Evolutionary conservation across 2,329 filamentous ascomycete genomes (phyloP).

Genomic region (Aspergillus oerlinghausenensis): DNA sequence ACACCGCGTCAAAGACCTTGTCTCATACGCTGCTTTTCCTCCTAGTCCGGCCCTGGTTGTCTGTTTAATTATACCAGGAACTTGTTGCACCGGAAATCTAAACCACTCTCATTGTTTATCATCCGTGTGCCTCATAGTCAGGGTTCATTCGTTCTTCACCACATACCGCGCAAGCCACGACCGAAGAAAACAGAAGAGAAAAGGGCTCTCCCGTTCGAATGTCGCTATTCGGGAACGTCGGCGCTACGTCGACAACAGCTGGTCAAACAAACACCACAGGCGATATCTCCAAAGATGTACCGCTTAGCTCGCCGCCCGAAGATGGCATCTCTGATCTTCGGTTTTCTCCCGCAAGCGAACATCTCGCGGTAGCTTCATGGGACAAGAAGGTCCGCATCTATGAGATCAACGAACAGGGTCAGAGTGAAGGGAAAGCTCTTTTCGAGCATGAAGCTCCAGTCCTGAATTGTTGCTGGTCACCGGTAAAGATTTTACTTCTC

Average conservation of each 20-base stretch:
- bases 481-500: constrained; percentile 52
- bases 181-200: constrained; percentile 6
- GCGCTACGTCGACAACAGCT: constrained; percentile 48
- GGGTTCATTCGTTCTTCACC: not conserved
- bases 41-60: not conserved
- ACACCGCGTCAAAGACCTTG: not conserved
- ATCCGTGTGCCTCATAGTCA: not conserved
- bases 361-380: constrained; percentile 89
- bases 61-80: not conserved
- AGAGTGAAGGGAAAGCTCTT: constrained; percentile 76
- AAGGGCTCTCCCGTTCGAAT: constrained; percentile 23
- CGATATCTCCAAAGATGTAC: constrained; percentile 84
- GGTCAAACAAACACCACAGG: constrained; percentile 68
- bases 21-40: not conserved
- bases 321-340: constrained; percentile 85
- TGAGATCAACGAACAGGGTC: constrained; percentile 73
- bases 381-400: constrained; percentile 98
- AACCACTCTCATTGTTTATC: not conserved
- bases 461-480: constrained; percentile 80
- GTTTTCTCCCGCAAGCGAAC: constrained; percentile 73
- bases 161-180: not conserved
- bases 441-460: constrained; percentile 86
- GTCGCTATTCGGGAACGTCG: constrained; percentile 51
- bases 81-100: not conserved
- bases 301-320: constrained; percentile 70